Base-by-base conservation (phyloP, 805 yeast species). In the Yarrowia hollandica region DNA sequence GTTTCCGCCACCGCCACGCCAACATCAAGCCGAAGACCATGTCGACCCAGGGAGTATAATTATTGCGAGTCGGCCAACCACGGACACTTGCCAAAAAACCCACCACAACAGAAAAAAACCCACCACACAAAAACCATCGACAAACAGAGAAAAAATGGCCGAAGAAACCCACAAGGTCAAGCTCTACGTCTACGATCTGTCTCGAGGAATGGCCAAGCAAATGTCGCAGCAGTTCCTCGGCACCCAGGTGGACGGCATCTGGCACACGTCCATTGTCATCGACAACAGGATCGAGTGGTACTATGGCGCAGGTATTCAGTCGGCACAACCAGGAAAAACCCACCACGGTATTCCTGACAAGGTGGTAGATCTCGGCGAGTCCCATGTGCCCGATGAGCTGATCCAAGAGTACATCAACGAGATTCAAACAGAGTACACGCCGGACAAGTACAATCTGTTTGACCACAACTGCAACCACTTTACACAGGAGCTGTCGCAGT, bases 401-500 rank as follows among this genome's bases (percentile, higher is more conserved):
- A 72, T 82, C 16, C 70, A 73, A 33, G 88, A 82, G 50, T 84
- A 76, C 65, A 63, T 84, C 25, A 74, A 72, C 3, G 86, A 83
- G 42, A 68, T 83, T 25, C 67, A 70, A 28, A 74, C 74, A 10
- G 79, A 76, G 60, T 83, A 76, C 64, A 68, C 74, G 14, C 78
- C 82, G 8, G 73, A 72, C 8, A 73, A 70, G 34, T 84, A 84
- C 70, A 82, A 82, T 63, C 68, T 84, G 60, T 82, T 84, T 61
- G 76, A 77, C 57, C 84, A 84, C 69, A 84, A 84, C 66, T 84
- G 90, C 69, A 84, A 84, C 70, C 85, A 85, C 69, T 84, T 85
- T 70, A 76, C 85, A 16, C 79, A 83, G 64, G 82, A 78, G 42
- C 66, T 81, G 60, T 65, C 81, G 38, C 82, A 83, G 64, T 84